Base-by-base conservation (phyloP, 2,329 filamentous ascomycete genomes). In the Clarireedia hainanense region DNA sequence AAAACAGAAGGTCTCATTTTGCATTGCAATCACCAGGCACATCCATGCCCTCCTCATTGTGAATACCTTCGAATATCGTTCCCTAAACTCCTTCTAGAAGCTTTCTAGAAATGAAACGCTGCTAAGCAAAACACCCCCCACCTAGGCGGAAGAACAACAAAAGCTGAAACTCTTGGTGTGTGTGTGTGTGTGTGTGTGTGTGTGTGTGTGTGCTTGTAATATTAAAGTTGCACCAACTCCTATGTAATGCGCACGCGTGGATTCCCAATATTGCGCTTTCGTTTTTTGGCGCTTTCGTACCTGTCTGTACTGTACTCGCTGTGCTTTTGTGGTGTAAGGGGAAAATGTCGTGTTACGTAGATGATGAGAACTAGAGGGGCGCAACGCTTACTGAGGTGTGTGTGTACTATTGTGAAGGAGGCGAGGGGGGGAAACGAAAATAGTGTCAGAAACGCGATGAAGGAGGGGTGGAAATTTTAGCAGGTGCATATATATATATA, bases 81-180 rank as follows among this genome's bases (percentile, higher is more conserved):
- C 15, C 20, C 39, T 27, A 26, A 34, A 12, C 43, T 50, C 47
- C 47, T 55, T 55, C 46, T 50, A 45, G 37, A 55, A 55, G 36
- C 27, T 43, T 55, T 55, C 47, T 50, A 55, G 52, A 55, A 50
- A 37, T 30, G 30, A 50, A 55, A 50, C 20, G 47, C 37, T 45
- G 23, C 15, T 26, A 10, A 10, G 9, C 24, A 26, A 20, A 20
- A 20, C 20, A 43, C 45, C 24, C 20, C 47, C 52, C 46, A 43
- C 36, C 46, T 43, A 12, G 47, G 12, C 39, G 30, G 23, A 2
- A 20, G 20, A 20, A 20, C 20, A 20, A 20, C 20, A 20, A 48
- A 53, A 53, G 43, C 51, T 53, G 43, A 20, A 20, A 20, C 20
- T 20, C 20, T 20, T 20, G 20, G 27, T 55, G 27, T 49, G 6